These are phyloP conservation scores for Pyropia yezoensis DNA, from an alignment of 23 red algal species.

Conservation along the genomic window DNA sequence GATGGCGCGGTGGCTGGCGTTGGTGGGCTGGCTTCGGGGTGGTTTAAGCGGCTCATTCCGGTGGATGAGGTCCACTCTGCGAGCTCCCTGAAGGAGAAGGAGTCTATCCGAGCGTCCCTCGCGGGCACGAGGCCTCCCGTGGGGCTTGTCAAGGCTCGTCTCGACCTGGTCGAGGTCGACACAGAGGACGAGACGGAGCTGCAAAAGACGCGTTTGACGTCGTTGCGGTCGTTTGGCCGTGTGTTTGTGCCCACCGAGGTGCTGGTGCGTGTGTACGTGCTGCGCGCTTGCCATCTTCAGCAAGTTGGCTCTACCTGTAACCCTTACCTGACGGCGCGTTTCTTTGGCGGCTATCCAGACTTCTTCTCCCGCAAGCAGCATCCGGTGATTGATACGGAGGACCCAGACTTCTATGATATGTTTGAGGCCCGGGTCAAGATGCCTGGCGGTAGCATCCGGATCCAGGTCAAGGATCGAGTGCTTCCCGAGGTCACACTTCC, in stretches of 20 bases:
- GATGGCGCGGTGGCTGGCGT: no score
- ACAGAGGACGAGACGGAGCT: conserved; percentile 27
- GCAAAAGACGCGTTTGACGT: conserved; percentile 34
- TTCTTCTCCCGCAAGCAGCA: conserved; percentile 57
- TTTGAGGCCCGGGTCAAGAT: conserved; percentile 78
- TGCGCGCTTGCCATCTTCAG: conserved; percentile 57
- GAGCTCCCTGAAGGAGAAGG: conserved; percentile 12
- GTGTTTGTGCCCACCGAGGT: conserved; percentile 66
- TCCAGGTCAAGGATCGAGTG: conserved; percentile 77
- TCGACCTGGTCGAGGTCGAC: conserved; percentile 51
- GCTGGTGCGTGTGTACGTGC: conserved; percentile 67
- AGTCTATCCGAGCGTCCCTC: conserved; percentile 34
- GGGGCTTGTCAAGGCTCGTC: conserved; percentile 52
- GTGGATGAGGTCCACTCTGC: conserved; percentile 32
- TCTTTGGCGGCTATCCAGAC: conserved; percentile 77
- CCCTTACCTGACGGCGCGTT: conserved; percentile 43
- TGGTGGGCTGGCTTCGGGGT: no score
- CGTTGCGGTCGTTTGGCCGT: conserved; percentile 52
- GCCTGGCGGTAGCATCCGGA: conserved; percentile 60
- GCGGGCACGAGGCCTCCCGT: conserved; percentile 55
- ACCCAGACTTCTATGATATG: conserved; percentile 79
- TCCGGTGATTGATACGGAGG: conserved; percentile 52
- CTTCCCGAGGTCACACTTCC: conserved; percentile 58
- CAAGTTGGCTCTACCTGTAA: conserved; percentile 57
- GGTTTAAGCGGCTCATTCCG: conserved; percentile 11